A percentile compares a stretch with the other conserved stretches of the same genome.
phyloP scores from a whole-genome alignment of 306 rosid genomes.

The Dalbergia cochinchinensis region DNA sequence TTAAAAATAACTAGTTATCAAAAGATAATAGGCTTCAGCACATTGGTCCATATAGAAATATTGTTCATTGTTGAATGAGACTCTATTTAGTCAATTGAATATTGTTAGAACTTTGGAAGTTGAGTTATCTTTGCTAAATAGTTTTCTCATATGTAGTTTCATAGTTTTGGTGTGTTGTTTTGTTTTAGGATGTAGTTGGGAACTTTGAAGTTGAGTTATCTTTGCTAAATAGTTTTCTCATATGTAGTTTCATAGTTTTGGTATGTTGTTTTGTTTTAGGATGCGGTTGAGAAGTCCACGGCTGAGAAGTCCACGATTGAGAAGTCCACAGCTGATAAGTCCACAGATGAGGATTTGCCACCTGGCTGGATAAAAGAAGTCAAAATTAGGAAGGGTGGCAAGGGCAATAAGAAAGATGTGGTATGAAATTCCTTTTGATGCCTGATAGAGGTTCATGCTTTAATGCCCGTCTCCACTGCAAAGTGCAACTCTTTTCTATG shows the following conservation, averaged over 20 bases:
- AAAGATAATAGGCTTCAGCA: not conserved
- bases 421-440: constrained; percentile 33
- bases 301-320: constrained; percentile 43
- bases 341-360: constrained; percentile 62
- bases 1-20: not conserved
- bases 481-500: not conserved
- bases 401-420: constrained; percentile 39
- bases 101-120: constrained; percentile 5
- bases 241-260: constrained; percentile 29
- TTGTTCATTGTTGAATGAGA: constrained; percentile 22
- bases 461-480: not conserved
- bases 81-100: not conserved
- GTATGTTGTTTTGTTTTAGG: constrained; percentile 59
- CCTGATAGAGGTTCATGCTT: not conserved
- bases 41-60: constrained; percentile 10
- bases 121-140: constrained; percentile 21
- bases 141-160: constrained; percentile 27
- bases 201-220: constrained; percentile 40
- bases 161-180: constrained; percentile 41
- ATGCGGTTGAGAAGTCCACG: constrained; percentile 51
- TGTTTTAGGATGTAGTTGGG: constrained; percentile 64
- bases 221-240: constrained; percentile 18
- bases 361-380: constrained; percentile 66
- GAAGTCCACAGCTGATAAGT: not conserved
- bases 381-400: constrained; percentile 51